Base-by-base conservation (phyloP, 305 asterid genomes). In the Euphrasia arctica region DNA sequence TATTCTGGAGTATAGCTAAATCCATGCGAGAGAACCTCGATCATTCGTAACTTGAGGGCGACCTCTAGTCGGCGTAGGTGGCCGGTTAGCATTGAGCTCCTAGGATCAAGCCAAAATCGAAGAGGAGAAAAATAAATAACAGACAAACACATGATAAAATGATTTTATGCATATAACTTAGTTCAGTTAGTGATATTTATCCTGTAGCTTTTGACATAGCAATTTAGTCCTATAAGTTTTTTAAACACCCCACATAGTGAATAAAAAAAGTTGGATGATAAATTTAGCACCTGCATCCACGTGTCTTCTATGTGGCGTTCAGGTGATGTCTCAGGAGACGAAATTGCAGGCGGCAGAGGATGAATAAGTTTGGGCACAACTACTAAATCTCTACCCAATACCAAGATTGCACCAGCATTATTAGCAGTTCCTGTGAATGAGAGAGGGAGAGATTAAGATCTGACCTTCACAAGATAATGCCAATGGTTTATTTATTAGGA, bases 11-110 rank as follows among this genome's bases (percentile, higher is more conserved):
- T 64, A 70, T 18, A 18, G 22, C 85, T 84, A 84, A 79, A 83
- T 79, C 87, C 86, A 90, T 64, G 96, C 84, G 59, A 86, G 89
- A 78, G 97, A 84, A 76, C 98, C 98, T 83, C 95, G 90, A 70
- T 93, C 99, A 49, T 77, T 88, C 49, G 91, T 69, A 61, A 74
- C 96, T 85, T 88, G 96, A 63, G 97, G 97, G 58, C 97, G 97
- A 41, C 99, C 96, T 79, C 97, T 82, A 59, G 99, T 93, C 5
- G 99, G 99, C n/a, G 99, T 90, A 32, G 99, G 87, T 31, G 97
- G 99, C 22, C 99, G 83, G 72, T 93, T 93, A 66, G 96, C 99
- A 78, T 93, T 93, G 64, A 93, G 92, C 75, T 93, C 99, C 99
- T 92, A 67, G 48, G 69, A 57, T 66, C 54, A 60, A 65, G 62